These are phyloP conservation scores for Naegleria fowleri DNA, from an alignment of 208 protist species.

Conservation along the genomic window DNA sequence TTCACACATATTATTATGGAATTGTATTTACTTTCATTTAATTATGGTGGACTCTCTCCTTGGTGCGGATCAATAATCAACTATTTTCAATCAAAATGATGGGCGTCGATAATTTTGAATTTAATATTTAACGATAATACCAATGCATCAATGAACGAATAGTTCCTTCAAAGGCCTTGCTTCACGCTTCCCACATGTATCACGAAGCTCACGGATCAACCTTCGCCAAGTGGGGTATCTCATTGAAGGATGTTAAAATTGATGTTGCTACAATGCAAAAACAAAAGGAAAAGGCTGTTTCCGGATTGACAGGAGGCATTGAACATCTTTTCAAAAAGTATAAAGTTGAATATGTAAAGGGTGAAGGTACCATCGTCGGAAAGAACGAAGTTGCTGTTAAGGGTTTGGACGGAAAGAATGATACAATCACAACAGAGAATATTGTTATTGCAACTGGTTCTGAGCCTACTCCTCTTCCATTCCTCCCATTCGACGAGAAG, in stretches of 20 bases:
- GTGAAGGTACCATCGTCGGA: conserved; percentile 70
- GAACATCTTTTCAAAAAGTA: conserved; percentile 99
- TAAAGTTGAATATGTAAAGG: conserved; percentile 93
- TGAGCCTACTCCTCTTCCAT: conserved; percentile 83
- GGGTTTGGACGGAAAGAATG: conserved; percentile 73
- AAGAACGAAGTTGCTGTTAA: conserved; percentile 60
- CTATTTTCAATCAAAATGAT: not conserved
- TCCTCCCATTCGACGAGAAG: conserved; percentile 93
- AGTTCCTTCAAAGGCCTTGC: conserved; percentile 97
- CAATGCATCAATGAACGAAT: not conserved
- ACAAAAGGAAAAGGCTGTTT: conserved; percentile 91
- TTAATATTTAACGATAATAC: too few species aligned
- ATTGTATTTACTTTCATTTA: too few species aligned
- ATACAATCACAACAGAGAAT: conserved; percentile 86
- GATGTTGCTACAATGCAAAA: conserved; percentile 89
- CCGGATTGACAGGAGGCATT: conserved; percentile 88
- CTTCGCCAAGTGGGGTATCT: conserved; percentile 81
- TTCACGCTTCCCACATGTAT: conserved; percentile 96
- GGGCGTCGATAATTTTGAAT: too few species aligned
- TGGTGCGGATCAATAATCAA: conserved; percentile 70
- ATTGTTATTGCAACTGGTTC: conserved; percentile 98
- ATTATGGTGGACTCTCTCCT: too few species aligned
- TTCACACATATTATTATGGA: too few species aligned
- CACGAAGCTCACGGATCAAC: conserved; percentile 81
- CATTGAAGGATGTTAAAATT: conserved; percentile 51